Percentiles rank a stretch among this genome's conserved stretches.
Evolutionary conservation across 2,329 filamentous ascomycete genomes (phyloP).

Genomic region (Fusarium sp.): DNA sequence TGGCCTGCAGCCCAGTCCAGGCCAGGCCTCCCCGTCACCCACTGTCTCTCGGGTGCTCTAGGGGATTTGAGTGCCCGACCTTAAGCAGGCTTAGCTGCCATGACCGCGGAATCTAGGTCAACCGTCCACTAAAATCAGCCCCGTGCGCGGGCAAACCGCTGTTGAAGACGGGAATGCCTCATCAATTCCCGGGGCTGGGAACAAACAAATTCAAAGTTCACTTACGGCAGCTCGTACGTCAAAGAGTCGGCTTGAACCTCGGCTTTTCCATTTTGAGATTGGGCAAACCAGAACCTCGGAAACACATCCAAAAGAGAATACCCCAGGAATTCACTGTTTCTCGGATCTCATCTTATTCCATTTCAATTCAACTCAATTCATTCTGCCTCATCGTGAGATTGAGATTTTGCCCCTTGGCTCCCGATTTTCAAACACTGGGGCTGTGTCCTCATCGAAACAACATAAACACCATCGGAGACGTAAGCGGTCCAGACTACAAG

Average conservation of each 20-base stretch:
- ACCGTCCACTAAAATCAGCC: conserved; percentile 5
- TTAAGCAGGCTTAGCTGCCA: background rate
- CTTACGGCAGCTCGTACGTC: background rate
- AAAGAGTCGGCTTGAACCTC: conserved; percentile 23
- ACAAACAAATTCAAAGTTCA: background rate
- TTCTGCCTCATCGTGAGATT: background rate
- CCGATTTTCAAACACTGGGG: background rate
- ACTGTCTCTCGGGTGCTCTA: background rate
- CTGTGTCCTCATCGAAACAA: background rate
- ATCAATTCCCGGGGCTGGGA: background rate
- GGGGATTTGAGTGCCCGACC: background rate
- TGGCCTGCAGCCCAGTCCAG: background rate
- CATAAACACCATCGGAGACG: background rate
- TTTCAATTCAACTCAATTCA: background rate
- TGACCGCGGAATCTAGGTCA: background rate
- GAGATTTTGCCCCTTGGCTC: background rate
- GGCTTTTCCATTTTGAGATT: conserved; percentile 31
- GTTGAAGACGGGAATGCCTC: background rate
- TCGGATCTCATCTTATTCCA: conserved; percentile 5
- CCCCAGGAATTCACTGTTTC: conserved; percentile 9
- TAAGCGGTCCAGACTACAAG: background rate
- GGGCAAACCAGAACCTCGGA: conserved; percentile 22
- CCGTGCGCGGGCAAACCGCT: background rate
- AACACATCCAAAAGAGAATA: conserved; percentile 7
- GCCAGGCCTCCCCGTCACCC: background rate